These are phyloP conservation scores for Reutealis trisperma DNA, from an alignment of 345 rosid species.

Conservation along the genomic window DNA sequence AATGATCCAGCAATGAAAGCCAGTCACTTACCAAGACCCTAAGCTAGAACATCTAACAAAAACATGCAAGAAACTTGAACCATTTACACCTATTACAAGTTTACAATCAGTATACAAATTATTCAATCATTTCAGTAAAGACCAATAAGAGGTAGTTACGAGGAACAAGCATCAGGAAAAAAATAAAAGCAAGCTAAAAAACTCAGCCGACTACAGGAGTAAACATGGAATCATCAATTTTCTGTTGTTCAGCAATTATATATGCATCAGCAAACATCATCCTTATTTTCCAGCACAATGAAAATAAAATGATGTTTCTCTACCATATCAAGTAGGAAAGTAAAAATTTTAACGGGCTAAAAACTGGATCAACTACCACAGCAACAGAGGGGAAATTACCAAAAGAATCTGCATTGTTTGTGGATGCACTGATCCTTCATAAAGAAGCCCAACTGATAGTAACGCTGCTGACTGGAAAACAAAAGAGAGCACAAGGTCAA, in stretches of 20 bases:
- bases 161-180: not conserved
- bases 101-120: not conserved
- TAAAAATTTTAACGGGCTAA: not conserved
- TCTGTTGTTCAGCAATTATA: not conserved
- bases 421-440: constrained; percentile 93
- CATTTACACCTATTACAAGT: not conserved
- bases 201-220: not conserved
- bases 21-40: constrained; percentile 9
- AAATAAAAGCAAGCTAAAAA: not conserved
- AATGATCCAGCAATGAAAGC: constrained; percentile 7
- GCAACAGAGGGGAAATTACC: constrained; percentile 43
- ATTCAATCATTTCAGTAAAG: not conserved
- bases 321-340: not conserved
- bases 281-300: not conserved
- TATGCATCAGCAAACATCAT: not conserved
- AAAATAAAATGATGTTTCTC: not conserved
- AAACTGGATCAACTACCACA: not conserved
- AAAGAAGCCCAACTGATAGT: constrained; percentile 88
- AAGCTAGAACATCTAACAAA: not conserved
- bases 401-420: constrained; percentile 81
- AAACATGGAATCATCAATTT: not conserved
- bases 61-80: not conserved
- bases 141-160: not conserved
- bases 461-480: constrained; percentile 81
- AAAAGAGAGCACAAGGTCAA: constrained; percentile 11